phyloP scores from a whole-genome alignment of 441 rosid species.

The Brassica balearica region DNA sequence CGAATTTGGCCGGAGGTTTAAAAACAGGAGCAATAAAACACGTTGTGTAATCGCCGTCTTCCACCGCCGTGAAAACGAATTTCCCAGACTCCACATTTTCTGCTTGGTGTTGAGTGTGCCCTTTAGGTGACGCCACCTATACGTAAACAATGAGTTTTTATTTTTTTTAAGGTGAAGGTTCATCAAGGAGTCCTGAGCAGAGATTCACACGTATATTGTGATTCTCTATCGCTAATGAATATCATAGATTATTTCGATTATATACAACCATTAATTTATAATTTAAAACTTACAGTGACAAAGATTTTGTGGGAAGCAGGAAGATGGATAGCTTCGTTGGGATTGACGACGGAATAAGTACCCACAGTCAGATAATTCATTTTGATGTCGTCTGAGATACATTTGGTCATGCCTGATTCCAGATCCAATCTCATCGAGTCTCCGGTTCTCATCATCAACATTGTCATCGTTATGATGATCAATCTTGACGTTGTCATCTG shows the following conservation, averaged over 20 bases:
- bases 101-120: conserved; percentile 59
- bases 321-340: conserved; percentile 54
- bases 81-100: conserved; percentile 68
- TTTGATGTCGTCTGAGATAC: conserved; percentile 87
- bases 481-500: conserved; percentile 34
- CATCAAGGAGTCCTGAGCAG: not conserved
- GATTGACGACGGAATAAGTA: conserved; percentile 63
- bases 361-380: conserved; percentile 65
- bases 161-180: not conserved
- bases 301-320: conserved; percentile 65
- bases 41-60: conserved; percentile 65
- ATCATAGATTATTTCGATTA: not conserved
- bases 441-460: conserved; percentile 40
- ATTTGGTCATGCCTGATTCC: conserved; percentile 66
- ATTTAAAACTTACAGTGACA: conserved; percentile 54
- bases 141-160: not conserved
- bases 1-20: conserved; percentile 45
- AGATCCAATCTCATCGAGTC: conserved; percentile 72
- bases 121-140: conserved; percentile 77
- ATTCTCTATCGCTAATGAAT: not conserved
- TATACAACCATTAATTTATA: not conserved
- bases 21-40: conserved; percentile 64
- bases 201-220: not conserved
- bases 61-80: conserved; percentile 75
- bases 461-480: conserved; percentile 23